These are phyloP conservation scores for Neobulgaria alba DNA, from an alignment of 2,329 filamentous ascomycete genomes.

Conservation along the genomic window DNA sequence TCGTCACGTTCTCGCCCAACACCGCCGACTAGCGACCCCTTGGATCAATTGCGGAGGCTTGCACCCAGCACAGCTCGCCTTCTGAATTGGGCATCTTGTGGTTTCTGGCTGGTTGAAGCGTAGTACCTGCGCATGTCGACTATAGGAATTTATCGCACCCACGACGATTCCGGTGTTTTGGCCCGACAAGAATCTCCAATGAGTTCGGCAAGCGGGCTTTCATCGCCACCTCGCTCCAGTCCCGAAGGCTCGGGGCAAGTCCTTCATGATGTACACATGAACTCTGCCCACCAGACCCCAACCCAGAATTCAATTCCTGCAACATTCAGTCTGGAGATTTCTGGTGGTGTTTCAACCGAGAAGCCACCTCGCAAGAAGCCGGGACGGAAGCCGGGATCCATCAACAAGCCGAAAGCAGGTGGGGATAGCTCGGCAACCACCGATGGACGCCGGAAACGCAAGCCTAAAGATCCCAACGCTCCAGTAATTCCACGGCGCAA, in stretches of 20 bases:
- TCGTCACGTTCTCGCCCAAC: conserved; percentile 11
- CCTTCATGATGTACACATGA: too few relatives aligned
- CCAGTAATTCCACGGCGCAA: conserved; percentile 46
- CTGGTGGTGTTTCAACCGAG: conserved; percentile 14
- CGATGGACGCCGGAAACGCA: conserved; percentile 42
- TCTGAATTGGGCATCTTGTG: too few relatives aligned
- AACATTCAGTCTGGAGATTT: conserved; percentile 18
- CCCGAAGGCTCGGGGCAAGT: too few relatives aligned
- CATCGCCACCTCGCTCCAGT: conserved; percentile 42
- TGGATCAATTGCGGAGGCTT: not conserved
- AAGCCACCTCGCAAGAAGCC: conserved; percentile 46
- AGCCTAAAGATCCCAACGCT: conserved; percentile 51
- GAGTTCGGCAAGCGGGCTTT: conserved; percentile 38
- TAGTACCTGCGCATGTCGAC: conserved; percentile 11
- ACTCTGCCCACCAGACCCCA: too few relatives aligned
- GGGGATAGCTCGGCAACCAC: conserved; percentile 35
- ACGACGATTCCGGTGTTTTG: conserved; percentile 10
- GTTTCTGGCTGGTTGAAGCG: too few relatives aligned
- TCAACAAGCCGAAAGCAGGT: conserved; percentile 30
- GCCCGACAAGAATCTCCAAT: conserved; percentile 13
- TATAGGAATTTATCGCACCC: conserved; percentile 6
- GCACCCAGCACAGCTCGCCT: too few relatives aligned
- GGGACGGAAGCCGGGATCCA: conserved; percentile 53
- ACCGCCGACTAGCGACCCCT: not conserved
- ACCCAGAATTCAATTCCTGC: conserved; percentile 12